Evolutionary conservation across 2,329 filamentous ascomycete genomes (phyloP).

Genomic region (Aureobasidium pullulans): DNA sequence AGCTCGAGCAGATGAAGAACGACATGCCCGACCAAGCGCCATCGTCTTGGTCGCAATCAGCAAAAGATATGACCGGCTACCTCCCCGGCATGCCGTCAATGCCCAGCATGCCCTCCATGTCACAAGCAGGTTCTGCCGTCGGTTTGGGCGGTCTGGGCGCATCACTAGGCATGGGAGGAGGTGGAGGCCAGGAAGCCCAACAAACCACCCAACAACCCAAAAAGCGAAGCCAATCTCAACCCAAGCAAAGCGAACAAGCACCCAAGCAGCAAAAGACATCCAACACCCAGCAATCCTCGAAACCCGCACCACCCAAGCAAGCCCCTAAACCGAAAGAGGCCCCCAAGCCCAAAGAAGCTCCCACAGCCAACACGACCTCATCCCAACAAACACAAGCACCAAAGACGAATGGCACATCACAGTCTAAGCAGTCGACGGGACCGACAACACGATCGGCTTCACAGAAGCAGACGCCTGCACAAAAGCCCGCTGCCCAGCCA

Average conservation of each 20-base stretch:
- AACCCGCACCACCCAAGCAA: neutral
- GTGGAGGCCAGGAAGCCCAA: neutral
- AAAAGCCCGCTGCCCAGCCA: slow-evolving; percentile 14
- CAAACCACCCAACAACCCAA: slow-evolving; percentile 13
- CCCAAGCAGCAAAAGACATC: slow-evolving; percentile 8
- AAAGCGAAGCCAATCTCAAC: slow-evolving; percentile 11
- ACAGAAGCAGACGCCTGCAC: neutral
- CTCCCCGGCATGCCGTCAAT: slow-evolving; percentile 20
- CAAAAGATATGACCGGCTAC: slow-evolving; percentile 28
- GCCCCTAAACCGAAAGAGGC: slow-evolving; percentile 9
- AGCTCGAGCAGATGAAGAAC: slow-evolving; percentile 29
- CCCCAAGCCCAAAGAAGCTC: neutral
- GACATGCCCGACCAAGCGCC: slow-evolving; percentile 29
- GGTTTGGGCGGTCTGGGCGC: slow-evolving; percentile 26
- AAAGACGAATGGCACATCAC: neutral
- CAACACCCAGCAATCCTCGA: neutral
- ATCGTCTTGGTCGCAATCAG: slow-evolving; percentile 27
- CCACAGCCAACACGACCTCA: neutral
- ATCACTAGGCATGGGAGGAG: slow-evolving; percentile 22
- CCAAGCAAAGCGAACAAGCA: slow-evolving; percentile 15
- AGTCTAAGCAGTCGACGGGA: neutral
- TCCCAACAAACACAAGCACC: slow-evolving; percentile 14
- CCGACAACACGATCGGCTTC: neutral
- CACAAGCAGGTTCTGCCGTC: slow-evolving; percentile 17
- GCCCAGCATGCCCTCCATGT: slow-evolving; percentile 21